Base-by-base conservation (phyloP, 768 basidiomycete genomes). In the Candolleomyces eurysporus region DNA sequence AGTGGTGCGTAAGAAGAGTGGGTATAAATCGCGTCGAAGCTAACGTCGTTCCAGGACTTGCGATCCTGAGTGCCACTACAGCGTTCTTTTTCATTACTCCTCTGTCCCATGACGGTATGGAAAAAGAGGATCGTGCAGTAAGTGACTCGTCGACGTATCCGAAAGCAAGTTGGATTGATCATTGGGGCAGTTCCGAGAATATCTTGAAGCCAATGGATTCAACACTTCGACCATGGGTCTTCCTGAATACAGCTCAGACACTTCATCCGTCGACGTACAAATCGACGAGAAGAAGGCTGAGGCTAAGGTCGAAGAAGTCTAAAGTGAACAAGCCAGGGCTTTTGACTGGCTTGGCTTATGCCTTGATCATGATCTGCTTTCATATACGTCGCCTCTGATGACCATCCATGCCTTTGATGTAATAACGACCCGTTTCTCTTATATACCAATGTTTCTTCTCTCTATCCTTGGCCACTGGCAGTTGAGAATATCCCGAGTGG, bases 201-300 rank as follows among this genome's bases (percentile, higher is more conserved):
- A 96, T 71, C 82, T 97, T 58, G 87, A 86, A 67, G 81, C 75
- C 9, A 72, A 94, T 68, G 93, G 93, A 9, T 96, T 86, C 68
- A 93, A 96, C 70, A 89, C 87, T 39, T 79, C 83, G 8, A 76
- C 75, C 52, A 90, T 94, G 90, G 92, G 92, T 58, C 73, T 85
- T 14, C 69, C 57, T 14, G 73, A 69, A 45, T 54, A 43, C 21
- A 61, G 45, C 26, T 70, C 68, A 31, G 71, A 69, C 53, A 64
- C 39, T 19, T 58, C 62, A 1, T 75, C 68, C 10, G 48, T 70
- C 6, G 71, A 70, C 26, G 26, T 26, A 1, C 66, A 66, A 32
- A 65, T 64, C 5, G 66, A 68, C 45, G 68, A 71, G 21, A 67
- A 66, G 59, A 66, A 67, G 46, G 48, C 39, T 1, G 65, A 60